Evolutionary conservation across 352 stramenopile species (phyloP).

Genomic region (Phytophthora cryptogea): DNA sequence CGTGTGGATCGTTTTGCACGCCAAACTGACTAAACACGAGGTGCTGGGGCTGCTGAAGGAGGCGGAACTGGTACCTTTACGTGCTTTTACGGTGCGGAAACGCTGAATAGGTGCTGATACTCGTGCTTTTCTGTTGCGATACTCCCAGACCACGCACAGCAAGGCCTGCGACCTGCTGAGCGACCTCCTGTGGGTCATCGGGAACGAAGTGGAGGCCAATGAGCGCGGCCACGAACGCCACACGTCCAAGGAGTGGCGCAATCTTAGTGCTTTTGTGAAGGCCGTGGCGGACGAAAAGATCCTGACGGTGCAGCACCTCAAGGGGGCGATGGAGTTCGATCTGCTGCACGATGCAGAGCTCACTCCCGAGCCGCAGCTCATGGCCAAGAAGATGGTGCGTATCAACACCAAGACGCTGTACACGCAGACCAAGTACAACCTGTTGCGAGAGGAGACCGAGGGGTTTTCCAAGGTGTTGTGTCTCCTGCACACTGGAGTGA

Average conservation of each 20-base stretch:
- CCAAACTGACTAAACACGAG: slow-evolving; percentile 74
- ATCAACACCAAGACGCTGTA: slow-evolving; percentile 93
- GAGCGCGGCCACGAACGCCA: slow-evolving; percentile 72
- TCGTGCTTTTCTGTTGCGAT: neutral
- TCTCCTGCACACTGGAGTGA: slow-evolving; percentile 77
- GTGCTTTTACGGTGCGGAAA: neutral
- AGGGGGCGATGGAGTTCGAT: slow-evolving; percentile 75
- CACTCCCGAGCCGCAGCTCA: slow-evolving; percentile 43
- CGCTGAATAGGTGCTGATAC: neutral
- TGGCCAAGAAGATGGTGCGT: slow-evolving; percentile 78
- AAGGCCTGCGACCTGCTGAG: slow-evolving; percentile 60
- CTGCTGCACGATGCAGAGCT: slow-evolving; percentile 73
- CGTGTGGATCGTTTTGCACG: slow-evolving; percentile 71
- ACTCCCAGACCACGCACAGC: slow-evolving; percentile 27
- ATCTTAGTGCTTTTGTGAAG: slow-evolving; percentile 66
- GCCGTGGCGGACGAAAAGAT: slow-evolving; percentile 71
- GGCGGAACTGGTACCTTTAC: slow-evolving; percentile 44
- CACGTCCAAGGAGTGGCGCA: slow-evolving; percentile 71
- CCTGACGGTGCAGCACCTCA: slow-evolving; percentile 55
- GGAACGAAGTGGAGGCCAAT: slow-evolving; percentile 76
- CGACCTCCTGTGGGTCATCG: slow-evolving; percentile 77
- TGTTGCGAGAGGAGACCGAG: slow-evolving; percentile 96
- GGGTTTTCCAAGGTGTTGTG: slow-evolving; percentile 94
- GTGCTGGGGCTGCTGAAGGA: slow-evolving; percentile 76
- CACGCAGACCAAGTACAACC: slow-evolving; percentile 96